These are phyloP conservation scores for Serendipita sp. DNA, from an alignment of 768 basidiomycete genomes.

Conservation along the genomic window DNA sequence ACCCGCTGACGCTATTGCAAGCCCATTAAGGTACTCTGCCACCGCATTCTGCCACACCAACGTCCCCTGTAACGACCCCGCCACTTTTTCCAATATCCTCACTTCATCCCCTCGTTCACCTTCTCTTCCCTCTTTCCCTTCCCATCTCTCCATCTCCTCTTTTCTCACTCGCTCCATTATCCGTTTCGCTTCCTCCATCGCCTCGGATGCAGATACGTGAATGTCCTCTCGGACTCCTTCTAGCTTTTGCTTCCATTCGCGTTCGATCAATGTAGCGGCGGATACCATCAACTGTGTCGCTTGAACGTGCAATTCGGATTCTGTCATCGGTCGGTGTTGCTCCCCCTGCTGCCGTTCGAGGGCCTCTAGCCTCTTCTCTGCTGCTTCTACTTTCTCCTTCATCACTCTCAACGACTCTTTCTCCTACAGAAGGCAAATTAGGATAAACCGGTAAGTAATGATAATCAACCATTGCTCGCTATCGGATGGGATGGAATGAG, in stretches of 20 bases:
- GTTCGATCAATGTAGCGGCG: neutral
- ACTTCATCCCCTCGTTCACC: neutral
- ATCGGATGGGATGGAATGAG: no score
- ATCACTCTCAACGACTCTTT: neutral
- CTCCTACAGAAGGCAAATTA: neutral
- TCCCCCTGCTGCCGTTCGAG: neutral
- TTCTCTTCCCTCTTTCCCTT: neutral
- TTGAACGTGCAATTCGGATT: no score
- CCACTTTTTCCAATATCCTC: neutral
- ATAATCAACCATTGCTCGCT: no score
- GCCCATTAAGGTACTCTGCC: neutral
- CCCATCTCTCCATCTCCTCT: neutral
- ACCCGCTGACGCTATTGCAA: no score
- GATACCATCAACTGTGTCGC: no score
- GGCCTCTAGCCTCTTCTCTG: neutral
- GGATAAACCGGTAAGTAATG: no score
- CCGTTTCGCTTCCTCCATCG: no score
- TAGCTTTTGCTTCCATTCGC: neutral
- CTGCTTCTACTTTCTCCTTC: neutral
- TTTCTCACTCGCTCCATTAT: no score
- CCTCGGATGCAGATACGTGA: no score
- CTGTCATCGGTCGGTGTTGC: no score
- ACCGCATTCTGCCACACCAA: neutral
- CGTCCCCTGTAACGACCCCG: neutral
- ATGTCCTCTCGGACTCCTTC: neutral